phyloP scores from a whole-genome alignment of 148 eudicot species.

The Polygonum aviculare region DNA sequence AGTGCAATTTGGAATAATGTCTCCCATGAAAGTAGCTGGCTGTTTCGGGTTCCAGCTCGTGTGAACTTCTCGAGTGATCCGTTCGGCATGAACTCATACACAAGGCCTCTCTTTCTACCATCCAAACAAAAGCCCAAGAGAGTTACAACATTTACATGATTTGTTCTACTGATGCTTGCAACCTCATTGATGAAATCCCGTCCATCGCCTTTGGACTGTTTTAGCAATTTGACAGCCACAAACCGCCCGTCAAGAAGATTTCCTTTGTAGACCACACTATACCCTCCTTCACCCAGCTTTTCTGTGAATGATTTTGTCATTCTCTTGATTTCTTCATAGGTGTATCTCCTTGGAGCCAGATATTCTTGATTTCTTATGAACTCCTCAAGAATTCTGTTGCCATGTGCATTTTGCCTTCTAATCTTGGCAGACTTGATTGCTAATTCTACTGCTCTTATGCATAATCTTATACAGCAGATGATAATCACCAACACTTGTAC shows the following conservation, averaged over 20 bases:
- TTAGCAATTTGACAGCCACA: neutral
- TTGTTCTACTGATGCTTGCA: neutral
- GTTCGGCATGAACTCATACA: neutral
- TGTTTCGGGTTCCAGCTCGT: neutral
- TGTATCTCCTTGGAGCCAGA: neutral
- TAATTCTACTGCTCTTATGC: neutral
- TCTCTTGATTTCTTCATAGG: neutral
- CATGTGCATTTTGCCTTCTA: neutral
- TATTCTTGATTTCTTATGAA: neutral
- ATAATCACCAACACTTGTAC: neutral
- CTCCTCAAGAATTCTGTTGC: neutral
- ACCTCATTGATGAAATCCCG: neutral
- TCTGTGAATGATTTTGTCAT: neutral
- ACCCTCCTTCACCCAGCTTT: constrained; percentile 1
- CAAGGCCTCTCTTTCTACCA: neutral
- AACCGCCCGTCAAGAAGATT: neutral
- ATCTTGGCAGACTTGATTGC: neutral
- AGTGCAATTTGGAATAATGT: constrained; percentile 19
- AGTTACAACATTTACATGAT: neutral
- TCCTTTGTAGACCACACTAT: neutral
- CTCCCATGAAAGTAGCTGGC: constrained; percentile 11
- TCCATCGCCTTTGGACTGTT: neutral
- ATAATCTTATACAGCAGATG: neutral
- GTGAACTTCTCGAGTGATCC: constrained; percentile 15
- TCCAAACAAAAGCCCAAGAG: neutral